Evolutionary conservation across 352 stramenopile species (phyloP), one percentile per base, ranked within the genome.

Genomic region (Phytophthora cajani): DNA sequence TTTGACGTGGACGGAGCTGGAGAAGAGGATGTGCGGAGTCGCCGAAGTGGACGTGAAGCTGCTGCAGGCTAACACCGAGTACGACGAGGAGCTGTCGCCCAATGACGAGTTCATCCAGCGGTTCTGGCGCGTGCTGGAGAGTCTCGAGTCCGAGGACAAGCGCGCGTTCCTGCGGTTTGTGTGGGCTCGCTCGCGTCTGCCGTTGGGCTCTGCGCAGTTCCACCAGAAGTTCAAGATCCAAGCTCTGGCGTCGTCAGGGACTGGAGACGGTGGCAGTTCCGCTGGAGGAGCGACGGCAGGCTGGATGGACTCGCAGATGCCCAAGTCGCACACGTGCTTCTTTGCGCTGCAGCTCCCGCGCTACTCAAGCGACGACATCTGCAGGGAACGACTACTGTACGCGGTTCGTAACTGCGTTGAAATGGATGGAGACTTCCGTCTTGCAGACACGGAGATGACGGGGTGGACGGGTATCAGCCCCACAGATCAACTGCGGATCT

Each of bases 191-290:
- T 92, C 88, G 2, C 78, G 86, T 4, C 62, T 96, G 21, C 89
- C 89, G 3, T 64, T 87, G 2, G 81, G 83, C 2, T 78, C 76
- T 0, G 75, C 75, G 19, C 78, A 92, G 58, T 96, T 96, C 50
- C 79, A 89, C 27, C 88, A 95, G 59, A 94, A 94, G 67, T 95
- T 96, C 70, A 96, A 96, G 56, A 92, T 96, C 61, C 89, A 96
- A 71, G 87, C 82, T 2, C 71, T 92, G 4, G 69, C 71, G 2
- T 71, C 72, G 1, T 66, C 71, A 5, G 64, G 62, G 5, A 64
- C 17, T 30, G 70, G 58, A 44, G 61, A 73, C 2, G 49, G 30
- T 32, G 50, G 30, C 30, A 70, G 61, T 23, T 58, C 58, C 3
- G 49, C 58, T 8, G 44, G 36, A n/a, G 33, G 36, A 33, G 2